phyloP scores from a whole-genome alignment of 352 stramenopile species.

The Phytopythium boreale region DNA sequence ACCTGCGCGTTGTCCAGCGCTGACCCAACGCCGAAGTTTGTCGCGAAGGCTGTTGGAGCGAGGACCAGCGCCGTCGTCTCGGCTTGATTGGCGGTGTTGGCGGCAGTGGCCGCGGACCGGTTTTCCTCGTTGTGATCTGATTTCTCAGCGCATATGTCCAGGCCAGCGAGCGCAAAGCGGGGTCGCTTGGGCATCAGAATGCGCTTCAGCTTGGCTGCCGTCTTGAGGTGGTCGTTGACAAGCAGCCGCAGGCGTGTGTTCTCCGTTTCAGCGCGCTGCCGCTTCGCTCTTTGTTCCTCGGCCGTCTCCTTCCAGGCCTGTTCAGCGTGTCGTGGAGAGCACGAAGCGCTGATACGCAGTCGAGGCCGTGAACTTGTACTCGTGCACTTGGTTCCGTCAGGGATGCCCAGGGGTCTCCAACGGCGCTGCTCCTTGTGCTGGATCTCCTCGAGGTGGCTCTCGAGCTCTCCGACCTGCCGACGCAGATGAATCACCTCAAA shows the following conservation, averaged over 20 bases:
- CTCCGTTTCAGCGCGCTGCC: conserved; percentile 39
- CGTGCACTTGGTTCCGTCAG: no score
- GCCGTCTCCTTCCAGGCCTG: no score
- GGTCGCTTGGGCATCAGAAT: conserved; percentile 41
- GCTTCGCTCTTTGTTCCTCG: conserved; percentile 35
- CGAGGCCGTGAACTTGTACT: no score
- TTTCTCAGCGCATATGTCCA: no score
- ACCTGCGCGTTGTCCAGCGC: background rate
- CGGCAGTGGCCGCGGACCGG: no score
- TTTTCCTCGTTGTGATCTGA: background rate
- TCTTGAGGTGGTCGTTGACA: conserved; percentile 48
- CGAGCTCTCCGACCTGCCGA: conserved; percentile 2
- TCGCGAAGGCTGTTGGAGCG: background rate
- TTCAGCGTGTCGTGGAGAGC: no score
- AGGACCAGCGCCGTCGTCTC: background rate
- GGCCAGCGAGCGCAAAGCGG: no score
- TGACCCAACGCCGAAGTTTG: no score
- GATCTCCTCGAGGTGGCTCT: background rate
- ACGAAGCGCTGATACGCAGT: background rate
- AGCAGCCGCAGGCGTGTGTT: conserved; percentile 53
- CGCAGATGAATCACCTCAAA: conserved; percentile 64
- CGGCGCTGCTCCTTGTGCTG: no score
- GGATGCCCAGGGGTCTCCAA: no score
- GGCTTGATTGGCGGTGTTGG: background rate
- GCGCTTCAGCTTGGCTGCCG: conserved; percentile 47